Base-by-base conservation (phyloP, 176 grass and related monocot genomes). In the Raddia guianensis region DNA sequence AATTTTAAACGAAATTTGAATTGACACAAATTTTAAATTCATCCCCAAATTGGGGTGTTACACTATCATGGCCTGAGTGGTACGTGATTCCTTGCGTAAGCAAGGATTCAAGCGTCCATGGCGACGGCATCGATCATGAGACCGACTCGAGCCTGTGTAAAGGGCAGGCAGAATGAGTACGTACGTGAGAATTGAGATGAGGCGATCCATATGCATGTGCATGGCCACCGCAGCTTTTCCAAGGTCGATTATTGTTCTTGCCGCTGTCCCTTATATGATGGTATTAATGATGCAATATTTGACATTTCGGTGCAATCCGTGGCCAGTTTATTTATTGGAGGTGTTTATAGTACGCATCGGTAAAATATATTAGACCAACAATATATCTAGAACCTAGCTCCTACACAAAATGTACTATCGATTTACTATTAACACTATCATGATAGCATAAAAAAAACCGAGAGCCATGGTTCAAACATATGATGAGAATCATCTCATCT, bases 91-190 rank as follows among this genome's bases (percentile, higher is more conserved):
- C 55, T 84, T 84, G 81, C 70, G 70, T 85, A 76, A 76, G 82
- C 52, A 70, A 64, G 18, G 55, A 74, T 79, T 64, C 77, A 71
- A 57, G 18, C 76, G 21, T 46, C 21, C 27, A 8, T 63, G 54
- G 54, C 0, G 80, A 88, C 12, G 69, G 47, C 52, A 75, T 80
- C 69, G 80, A 75, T 80, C 69, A 84, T 80, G 61, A 74, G 62
- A 60, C 52, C 68, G 52, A 20, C 60, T 59, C 75, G 18, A 68
- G 21, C 46, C 78, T 55, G 55, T 37, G 72, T 53, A 83, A 82
- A 87, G 46, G 68, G 35, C 27, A 77, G 75, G 81, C 75, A 70
- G 5, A 68, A 84, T 84, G 76, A 80, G 76, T 88, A 76, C 52
- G 63, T 63, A 27, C 27, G 27, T 27, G 27, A 27, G 27, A 27